Base-by-base conservation (phyloP, 1,284 basidiomycete genomes). In the Moesziomyces parantarcticus region DNA sequence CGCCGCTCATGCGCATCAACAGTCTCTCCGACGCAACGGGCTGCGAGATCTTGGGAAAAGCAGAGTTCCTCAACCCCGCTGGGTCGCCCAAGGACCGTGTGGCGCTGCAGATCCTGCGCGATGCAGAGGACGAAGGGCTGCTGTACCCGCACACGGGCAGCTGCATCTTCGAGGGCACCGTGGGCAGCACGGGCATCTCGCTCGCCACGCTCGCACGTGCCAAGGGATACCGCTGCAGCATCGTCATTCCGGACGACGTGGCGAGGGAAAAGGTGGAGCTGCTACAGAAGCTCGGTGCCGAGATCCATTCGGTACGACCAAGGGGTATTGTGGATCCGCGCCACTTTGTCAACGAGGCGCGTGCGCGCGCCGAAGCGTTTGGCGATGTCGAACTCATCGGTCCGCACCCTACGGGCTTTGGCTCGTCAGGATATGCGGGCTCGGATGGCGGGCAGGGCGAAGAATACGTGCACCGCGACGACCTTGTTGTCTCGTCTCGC, bases 61-160 rank as follows among this genome's bases (percentile, higher is more conserved):
- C 93, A 14, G 94, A 97, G 91, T 98, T 92, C 82, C 85, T 99
- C 55, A 99, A 99, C 84, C 96, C 97, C 0, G 97, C 94, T 18
- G 97, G 97, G 22, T 97, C 94, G 58, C 92, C 98, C 46, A 99
- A 99, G 85, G 97, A 99, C 84, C 89, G 97, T 22, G 95, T 99
- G 13, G 96, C 95, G 0, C 84, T 98, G 55, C 88, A 90, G 83
- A 94, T 83, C 54, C 69, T 83, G n/a, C 65, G 93, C 66, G 92
- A 97, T 80, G 97, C 97, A 0, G 97, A 99, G 84, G 88, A 88
- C 16, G 87, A 89, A 71, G 94, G 94, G 0, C 86, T 94, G 7
- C 85, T 99, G 1, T 88, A 90, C 71, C 97, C 96, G 0, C 85
- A 95, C 74, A 94, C 93, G 0, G 92, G 92, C 2, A 97, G 92